Evolutionary conservation across 2,329 filamentous ascomycete genomes (phyloP), one percentile per base, ranked within the genome.

Genomic region (Claviceps sorghi): DNA sequence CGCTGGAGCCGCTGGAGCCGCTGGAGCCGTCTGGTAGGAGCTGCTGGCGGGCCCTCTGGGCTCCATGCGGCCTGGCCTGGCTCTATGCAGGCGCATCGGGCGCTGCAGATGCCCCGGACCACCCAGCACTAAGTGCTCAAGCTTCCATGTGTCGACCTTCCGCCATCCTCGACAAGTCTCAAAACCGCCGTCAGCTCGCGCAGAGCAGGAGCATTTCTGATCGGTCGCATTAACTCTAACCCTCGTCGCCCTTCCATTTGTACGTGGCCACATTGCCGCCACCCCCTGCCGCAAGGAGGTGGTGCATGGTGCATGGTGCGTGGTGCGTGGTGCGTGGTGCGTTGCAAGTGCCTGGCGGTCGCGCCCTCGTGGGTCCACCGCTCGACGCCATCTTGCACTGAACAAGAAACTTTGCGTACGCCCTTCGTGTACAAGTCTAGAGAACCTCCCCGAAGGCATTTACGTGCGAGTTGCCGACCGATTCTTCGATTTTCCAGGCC

Each of bases 321-420:
- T 41, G 21, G 47, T 38, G 38, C 47, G 49, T 49, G 32, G 42
- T 50, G 51, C 19, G n/a, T 42, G 36, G 36, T 38, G 34, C 40
- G 19, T 53, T 49, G 45, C 41, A 51, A 51, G 49, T 51, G 51
- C 52, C 50, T 46, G 48, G 53, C 26, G 3, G 26, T 26, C 54
- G 51, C 54, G 15, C 53, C 51, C 46, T 53, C 52, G 54, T 57
- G 58, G 58, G 55, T 54, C 50, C 32, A 17, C 57, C 49, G 48
- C 22, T 48, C 36, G 36, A 53, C 55, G 53, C 57, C 57, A 51
- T 50, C 5, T 53, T 55, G 54, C 43, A 52, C 53, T 11, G 17
- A 36, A 21, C 19, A 30, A n/a, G 26, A 10, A 34, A 21, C 4
- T 3, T 48, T 48, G 46, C 26, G 32, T 26, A 30, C 26, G 32